These are phyloP conservation scores for Cardamine chenopodiifolia DNA, from an alignment of 345 rosid species.

Conservation along the genomic window DNA sequence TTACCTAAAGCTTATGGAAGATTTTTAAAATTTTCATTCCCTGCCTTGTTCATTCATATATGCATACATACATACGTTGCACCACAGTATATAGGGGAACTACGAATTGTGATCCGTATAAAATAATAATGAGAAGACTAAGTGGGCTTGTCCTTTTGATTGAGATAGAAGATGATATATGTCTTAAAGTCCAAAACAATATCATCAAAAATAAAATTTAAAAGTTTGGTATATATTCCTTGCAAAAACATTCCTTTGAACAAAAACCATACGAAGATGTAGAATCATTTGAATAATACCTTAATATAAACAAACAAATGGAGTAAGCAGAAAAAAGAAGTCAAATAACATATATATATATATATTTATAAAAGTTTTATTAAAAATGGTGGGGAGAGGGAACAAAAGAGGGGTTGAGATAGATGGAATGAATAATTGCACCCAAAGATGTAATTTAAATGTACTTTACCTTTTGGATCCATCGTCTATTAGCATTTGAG, in stretches of 20 bases:
- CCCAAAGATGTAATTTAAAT: conserved; percentile 44
- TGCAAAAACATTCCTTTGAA: conserved; percentile 15
- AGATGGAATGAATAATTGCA: conserved; percentile 85
- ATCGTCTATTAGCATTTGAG: conserved; percentile 51
- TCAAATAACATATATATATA: conserved; percentile 27
- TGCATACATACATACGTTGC: conserved; percentile 16
- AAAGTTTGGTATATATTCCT: conserved; percentile 20
- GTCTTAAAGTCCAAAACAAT: conserved; percentile 13
- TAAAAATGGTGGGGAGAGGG: conserved; percentile 19
- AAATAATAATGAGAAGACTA: conserved; percentile 30
- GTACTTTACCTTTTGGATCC: conserved; percentile 74
- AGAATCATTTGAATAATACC: conserved; percentile 31
- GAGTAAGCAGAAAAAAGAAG: conserved; percentile 12
- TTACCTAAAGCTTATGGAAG: conserved; percentile 23
- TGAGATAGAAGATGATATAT: conserved; percentile 8
- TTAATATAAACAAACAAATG: conserved; percentile 36
- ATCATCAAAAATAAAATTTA: neutral
- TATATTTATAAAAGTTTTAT: neutral
- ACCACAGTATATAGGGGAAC: conserved; percentile 13
- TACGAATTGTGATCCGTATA: conserved; percentile 20
- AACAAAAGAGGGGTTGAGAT: conserved; percentile 53
- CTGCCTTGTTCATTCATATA: conserved; percentile 1
- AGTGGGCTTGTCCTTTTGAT: conserved; percentile 39
- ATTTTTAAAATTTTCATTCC: neutral
- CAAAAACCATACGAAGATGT: conserved; percentile 10